Evolutionary conservation across 306 rosid species (phyloP), one percentile per base, ranked within the genome.

Genomic region (Dalbergia cochinchinensis): DNA sequence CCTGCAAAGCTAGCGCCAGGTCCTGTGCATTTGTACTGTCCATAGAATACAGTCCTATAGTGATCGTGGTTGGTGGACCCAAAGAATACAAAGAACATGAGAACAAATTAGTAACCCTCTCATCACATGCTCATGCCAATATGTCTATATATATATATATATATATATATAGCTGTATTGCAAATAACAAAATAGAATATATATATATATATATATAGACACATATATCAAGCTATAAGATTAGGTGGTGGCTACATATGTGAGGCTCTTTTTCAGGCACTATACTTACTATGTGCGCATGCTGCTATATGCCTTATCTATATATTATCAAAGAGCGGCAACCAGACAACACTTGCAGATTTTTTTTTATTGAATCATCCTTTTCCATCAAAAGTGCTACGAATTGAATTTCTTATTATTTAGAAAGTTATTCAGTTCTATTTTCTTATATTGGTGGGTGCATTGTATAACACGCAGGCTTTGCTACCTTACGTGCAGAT

Each of bases 21-120:
- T 78, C 99, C 99, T 14, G 93, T 89, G 87, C 99, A 95, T 84
- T 89, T 91, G 89, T 95, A 95, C 53, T 95, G 98, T 70, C 99
- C 99, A 87, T 93, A 95, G 82, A 89, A 95, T 65, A 93, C 99
- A 20, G 99, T 95, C 98, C 99, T 54, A 54, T n/a, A 54, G 5
- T 94, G 83, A 83, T 26, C 5, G 12, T 35, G 1, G 6, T 22
- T 14, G 16, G 11, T 13, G 9, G 45, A 35, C 59, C 65, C 72
- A 78, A 22, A 48, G 4, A 60, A 68, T 15, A 37, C 14, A 82
- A 13, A 35, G 26, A 4, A 33, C 51, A 83, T 50, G 7, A 54
- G 8, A 31, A 72, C 57, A 71, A 74, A 83, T 47, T 26, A 60
- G 7, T 45, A 69, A 72, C 31, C 10, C 47, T 44, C 22, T 13